These are phyloP conservation scores for Tetrapisispora pingtungensis DNA, from an alignment of 805 yeast genomes.

Conservation along the genomic window DNA sequence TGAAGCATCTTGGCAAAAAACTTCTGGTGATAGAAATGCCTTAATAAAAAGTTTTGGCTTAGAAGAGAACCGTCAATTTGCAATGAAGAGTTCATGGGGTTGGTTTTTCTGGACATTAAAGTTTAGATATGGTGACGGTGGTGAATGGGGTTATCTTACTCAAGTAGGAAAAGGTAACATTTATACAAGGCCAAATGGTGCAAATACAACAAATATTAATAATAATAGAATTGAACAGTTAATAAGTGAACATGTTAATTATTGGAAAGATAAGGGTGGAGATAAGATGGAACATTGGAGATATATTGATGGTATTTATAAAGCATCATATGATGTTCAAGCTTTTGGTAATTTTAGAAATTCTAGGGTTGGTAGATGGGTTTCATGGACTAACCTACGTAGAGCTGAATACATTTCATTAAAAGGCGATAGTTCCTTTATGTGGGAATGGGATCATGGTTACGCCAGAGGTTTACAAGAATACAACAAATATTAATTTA, in stretches of 20 bases:
- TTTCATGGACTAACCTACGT: slow-evolving; percentile 60
- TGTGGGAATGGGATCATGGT: slow-evolving; percentile 92
- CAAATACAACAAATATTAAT: slow-evolving; percentile 18
- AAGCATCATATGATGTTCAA: slow-evolving; percentile 66
- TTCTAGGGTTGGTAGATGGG: slow-evolving; percentile 62
- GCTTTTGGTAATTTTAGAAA: slow-evolving; percentile 60
- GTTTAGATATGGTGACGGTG: slow-evolving; percentile 83
- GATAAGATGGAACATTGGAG: slow-evolving; percentile 73
- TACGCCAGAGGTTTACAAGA: slow-evolving; percentile 47
- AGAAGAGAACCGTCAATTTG: slow-evolving; percentile 39
- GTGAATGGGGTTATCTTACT: slow-evolving; percentile 89
- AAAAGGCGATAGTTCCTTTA: slow-evolving; percentile 45
- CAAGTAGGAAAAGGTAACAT: slow-evolving; percentile 58
- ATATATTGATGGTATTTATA: slow-evolving; percentile 64
- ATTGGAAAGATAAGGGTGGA: slow-evolving; percentile 57
- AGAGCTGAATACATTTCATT: slow-evolving; percentile 46
- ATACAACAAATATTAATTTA: slow-evolving; percentile 3
- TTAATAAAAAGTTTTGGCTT: slow-evolving; percentile 55
- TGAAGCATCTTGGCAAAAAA: slow-evolving; percentile 58
- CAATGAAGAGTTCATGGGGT: slow-evolving; percentile 53
- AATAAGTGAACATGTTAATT: slow-evolving; percentile 40
- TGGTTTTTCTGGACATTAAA: slow-evolving; percentile 86
- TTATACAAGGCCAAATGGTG: slow-evolving; percentile 25
- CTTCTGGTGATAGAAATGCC: slow-evolving; percentile 38
- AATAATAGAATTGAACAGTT: slow-evolving; percentile 24